Evolutionary conservation across 2,329 filamentous ascomycete species (phyloP), one percentile per base, ranked within the genome.

Genomic region (Penicillium griseofulvum): DNA sequence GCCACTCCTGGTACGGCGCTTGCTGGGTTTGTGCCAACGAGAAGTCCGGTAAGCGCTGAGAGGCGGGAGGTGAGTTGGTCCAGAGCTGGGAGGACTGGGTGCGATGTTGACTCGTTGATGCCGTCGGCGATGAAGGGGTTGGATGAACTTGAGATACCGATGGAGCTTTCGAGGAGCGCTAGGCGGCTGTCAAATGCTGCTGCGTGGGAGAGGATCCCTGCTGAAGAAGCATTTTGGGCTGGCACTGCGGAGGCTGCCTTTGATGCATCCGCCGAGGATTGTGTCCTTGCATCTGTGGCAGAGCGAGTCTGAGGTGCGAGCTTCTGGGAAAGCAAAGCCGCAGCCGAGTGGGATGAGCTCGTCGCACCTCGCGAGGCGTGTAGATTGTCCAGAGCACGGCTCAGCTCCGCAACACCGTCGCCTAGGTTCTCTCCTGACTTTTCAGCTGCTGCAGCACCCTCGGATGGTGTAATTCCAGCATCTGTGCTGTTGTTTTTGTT

Each of bases 101-200:
- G 62, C 68, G 76, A 61, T 46, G 71, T 55, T 34, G 68, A 61
- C 81, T 85, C 31, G 82, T 75, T 62, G 86, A 86, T 58, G 22
- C 69, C 69, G 33, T 72, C 68, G 24, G 68, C 62, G 43, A 76
- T 65, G 54, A 74, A 71, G 0, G 87, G 82, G 61, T 89, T 79
- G 11, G 85, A 82, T 0, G 86, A 84, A 22, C 87, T 86, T 38
- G 86, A 88, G 46, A 96, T 82, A 10, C 94, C 94, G 28, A 99
- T 82, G 1, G 87, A 83, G 62, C 86, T 86, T 76, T 99, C 94
- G 45, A 99, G 79, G 29, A 88, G 78, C 3, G 87, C 78, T 19
- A 99, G 83, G 5, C 94, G 85, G 29, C 84, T 82, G 69, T 97
- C 93, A 66, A 99, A 97, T 59, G 94, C 89, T 24, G 92, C 90